These are phyloP conservation scores for Podospora tetraspora DNA, from an alignment of 495 filamentous ascomycete species.

Conservation along the genomic window DNA sequence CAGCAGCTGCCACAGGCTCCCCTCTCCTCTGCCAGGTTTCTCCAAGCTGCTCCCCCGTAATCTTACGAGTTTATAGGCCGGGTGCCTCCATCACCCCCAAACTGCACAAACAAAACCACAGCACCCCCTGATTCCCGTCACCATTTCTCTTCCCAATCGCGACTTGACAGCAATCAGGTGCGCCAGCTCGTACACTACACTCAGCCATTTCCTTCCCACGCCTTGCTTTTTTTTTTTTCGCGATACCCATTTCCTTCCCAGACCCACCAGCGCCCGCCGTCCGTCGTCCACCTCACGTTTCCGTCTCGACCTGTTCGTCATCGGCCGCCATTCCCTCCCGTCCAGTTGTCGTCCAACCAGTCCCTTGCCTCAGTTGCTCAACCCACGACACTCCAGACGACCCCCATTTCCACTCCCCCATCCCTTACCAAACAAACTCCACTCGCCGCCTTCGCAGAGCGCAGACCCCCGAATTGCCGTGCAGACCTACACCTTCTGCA, in stretches of 20 bases:
- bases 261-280: not conserved
- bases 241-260: not conserved
- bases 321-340: conserved; percentile 9
- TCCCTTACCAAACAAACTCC: conserved; percentile 21
- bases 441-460: conserved; percentile 23
- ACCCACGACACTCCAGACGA: conserved; percentile 11
- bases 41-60: conserved; percentile 26
- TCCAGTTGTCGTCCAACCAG: not conserved
- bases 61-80: conserved; percentile 26
- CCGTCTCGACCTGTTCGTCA: not conserved
- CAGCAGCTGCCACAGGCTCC: conserved; percentile 5
- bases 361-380: conserved; percentile 9
- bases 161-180: conserved; percentile 5
- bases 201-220: not conserved
- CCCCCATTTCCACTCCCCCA: conserved; percentile 16
- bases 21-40: conserved; percentile 14
- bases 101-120: conserved; percentile 22
- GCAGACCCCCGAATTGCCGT: conserved; percentile 21
- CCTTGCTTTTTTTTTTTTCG: not conserved
- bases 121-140: conserved; percentile 12
- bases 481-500: conserved; percentile 13
- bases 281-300: not conserved
- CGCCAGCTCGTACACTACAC: conserved; percentile 7
- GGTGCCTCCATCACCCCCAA: conserved; percentile 12
- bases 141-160: conserved; percentile 7